phyloP scores from a whole-genome alignment of 768 basidiomycete genomes.

The Trametes sanguinea region DNA sequence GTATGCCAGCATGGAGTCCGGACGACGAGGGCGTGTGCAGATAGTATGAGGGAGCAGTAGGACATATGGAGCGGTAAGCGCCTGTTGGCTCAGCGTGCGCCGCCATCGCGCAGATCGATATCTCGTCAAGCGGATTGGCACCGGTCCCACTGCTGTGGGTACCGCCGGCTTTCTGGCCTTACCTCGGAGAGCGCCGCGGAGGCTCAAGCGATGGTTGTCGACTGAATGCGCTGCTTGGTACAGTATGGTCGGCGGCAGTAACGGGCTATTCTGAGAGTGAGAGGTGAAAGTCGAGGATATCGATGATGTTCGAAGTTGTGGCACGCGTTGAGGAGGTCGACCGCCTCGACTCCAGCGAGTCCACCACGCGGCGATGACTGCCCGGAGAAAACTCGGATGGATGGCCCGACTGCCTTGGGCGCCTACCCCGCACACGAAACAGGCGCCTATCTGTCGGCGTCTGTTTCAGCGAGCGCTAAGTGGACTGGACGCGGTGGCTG shows the following conservation, averaged over 20 bases:
- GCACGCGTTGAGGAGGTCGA: no score
- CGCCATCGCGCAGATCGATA: slow-evolving; percentile 24
- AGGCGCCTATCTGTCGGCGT: background rate
- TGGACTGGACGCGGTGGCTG: background rate
- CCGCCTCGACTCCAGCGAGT: background rate
- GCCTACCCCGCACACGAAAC: background rate
- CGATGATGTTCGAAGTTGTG: background rate
- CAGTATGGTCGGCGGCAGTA: background rate
- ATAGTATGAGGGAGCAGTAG: background rate
- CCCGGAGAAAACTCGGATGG: background rate
- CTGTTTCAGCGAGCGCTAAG: background rate
- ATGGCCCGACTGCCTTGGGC: background rate
- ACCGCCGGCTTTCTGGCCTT: slow-evolving; percentile 19
- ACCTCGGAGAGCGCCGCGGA: slow-evolving; percentile 13
- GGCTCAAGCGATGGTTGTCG: background rate
- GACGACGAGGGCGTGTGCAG: slow-evolving; percentile 5
- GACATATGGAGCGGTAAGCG: background rate
- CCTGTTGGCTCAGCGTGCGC: background rate
- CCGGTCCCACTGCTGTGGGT: slow-evolving; percentile 16
- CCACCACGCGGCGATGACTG: no score
- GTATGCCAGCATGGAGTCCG: background rate
- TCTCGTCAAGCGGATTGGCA: slow-evolving; percentile 22
- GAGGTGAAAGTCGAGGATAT: background rate
- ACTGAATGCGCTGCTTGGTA: background rate
- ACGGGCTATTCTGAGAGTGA: background rate